Base-by-base conservation (phyloP, 192 early-diverging fungal species). In the Gigaspora rosea region DNA sequence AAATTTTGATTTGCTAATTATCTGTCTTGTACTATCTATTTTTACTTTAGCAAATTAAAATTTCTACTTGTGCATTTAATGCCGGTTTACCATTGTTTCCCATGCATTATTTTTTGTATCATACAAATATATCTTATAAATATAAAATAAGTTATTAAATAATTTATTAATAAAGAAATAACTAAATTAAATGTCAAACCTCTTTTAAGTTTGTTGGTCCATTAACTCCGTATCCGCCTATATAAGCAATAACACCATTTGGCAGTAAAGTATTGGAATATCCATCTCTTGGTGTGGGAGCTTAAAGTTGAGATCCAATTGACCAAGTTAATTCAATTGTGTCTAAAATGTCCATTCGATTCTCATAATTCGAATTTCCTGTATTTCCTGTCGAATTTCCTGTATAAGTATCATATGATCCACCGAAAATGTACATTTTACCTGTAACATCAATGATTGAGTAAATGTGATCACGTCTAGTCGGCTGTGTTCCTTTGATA, bases 361-460 rank as follows among this genome's bases (percentile, higher is more conserved):
- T 46, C 18, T 41, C 33, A 8, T 6, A 1, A 1, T 41, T n/a
- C 5, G 11, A 16, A 20, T 10, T 2, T 4, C 35, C 36, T n/a
- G 35, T 35, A n/a, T n/a, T n/a, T n/a, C n/a, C n/a, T n/a, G 64
- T n/a, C 5, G 11, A 16, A 20, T 10, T 2, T 4, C 35, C 36
- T n/a, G 35, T 35, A 16, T 1, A 16, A 13, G 0, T 2, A 2
- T 46, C 36, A 41, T 27, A 4, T n/a, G 33, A 32, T 35, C 64
- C 64, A 47, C 64, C 64, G 36, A 65, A 65, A 10, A 65, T 5
- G 36, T 65, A 65, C 27, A 65, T 65, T 65, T 46, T 65, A n/a
- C 64, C 64, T 36, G 33, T 47, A 8, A 12, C 16, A 65, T 65
- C 64, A 18, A 27, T 27, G 27, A 41, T 33, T 18, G 36, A 12